phyloP scores from a whole-genome alignment of 805 yeast genomes.

The Nakazawaea peltata region DNA sequence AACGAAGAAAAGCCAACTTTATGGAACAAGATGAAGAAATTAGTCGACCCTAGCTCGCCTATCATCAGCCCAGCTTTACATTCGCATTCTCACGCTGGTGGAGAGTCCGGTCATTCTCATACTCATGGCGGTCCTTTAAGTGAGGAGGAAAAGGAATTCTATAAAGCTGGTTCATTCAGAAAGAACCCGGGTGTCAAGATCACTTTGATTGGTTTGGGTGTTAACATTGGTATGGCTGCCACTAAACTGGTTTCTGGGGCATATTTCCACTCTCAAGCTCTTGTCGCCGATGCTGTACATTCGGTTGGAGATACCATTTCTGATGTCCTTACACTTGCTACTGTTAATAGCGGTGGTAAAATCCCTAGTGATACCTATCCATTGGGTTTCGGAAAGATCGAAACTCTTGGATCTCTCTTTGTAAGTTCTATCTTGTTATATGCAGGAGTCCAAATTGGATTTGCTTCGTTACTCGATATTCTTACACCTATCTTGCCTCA shows the following conservation, averaged over 20 bases:
- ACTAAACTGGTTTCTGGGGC: slow-evolving; percentile 88
- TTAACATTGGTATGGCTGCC: slow-evolving; percentile 78
- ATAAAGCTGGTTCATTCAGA: slow-evolving; percentile 33
- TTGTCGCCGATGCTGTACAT: slow-evolving; percentile 91
- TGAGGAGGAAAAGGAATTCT: slow-evolving; percentile 36
- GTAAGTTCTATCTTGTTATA: slow-evolving; percentile 76
- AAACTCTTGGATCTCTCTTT: slow-evolving; percentile 83
- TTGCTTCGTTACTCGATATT: slow-evolving; percentile 66
- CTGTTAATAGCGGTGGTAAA: slow-evolving; percentile 69
- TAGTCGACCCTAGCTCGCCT: slow-evolving; percentile 25
- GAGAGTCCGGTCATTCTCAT: slow-evolving; percentile 12
- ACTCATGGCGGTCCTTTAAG: slow-evolving; percentile 32
- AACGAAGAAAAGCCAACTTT: slow-evolving; percentile 15
- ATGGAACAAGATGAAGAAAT: slow-evolving; percentile 21
- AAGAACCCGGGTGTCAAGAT: slow-evolving; percentile 84
- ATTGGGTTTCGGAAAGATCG: slow-evolving; percentile 87
- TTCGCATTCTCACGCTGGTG: background rate
- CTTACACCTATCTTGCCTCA: slow-evolving; percentile 63
- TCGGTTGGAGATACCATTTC: slow-evolving; percentile 86
- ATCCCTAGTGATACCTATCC: slow-evolving; percentile 61
- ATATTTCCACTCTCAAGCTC: slow-evolving; percentile 88
- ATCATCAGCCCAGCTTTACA: slow-evolving; percentile 11
- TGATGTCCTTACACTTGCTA: slow-evolving; percentile 81
- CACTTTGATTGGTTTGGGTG: slow-evolving; percentile 84
- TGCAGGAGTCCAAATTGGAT: slow-evolving; percentile 90